Percentiles rank a stretch among this genome's conserved stretches.
These are phyloP conservation scores for Myxozyma neotropica DNA, from an alignment of 805 yeast genomes.

Conservation along the genomic window DNA sequence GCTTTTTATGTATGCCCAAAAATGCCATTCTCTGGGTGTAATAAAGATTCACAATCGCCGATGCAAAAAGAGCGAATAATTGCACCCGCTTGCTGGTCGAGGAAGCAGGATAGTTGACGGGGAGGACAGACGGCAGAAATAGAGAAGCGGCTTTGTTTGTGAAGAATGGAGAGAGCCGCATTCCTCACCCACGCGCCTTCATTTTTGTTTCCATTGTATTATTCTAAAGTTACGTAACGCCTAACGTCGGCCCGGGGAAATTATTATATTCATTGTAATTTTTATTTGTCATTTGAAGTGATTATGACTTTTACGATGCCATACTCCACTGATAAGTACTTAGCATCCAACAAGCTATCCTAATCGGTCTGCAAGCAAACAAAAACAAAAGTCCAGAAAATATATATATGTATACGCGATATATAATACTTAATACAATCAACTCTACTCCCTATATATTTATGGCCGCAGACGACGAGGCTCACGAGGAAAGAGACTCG, in stretches of 20 bases:
- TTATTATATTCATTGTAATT: too few species aligned
- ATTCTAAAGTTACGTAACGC: too few species aligned
- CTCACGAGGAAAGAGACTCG: constrained; percentile 99
- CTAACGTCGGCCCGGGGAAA: too few species aligned
- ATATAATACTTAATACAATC: background rate
- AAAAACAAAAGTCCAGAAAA: background rate
- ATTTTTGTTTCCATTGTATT: background rate
- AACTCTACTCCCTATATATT: background rate
- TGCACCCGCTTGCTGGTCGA: background rate
- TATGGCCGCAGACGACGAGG: constrained; percentile 88
- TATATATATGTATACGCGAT: background rate
- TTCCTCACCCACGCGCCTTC: constrained; percentile 2
- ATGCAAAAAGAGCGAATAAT: background rate
- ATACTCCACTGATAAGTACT: too few species aligned
- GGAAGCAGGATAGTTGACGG: background rate
- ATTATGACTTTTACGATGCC: too few species aligned
- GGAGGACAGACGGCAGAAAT: background rate
- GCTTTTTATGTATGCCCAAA: constrained; percentile 9
- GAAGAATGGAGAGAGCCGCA: constrained; percentile 5
- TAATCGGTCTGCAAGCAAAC: background rate
- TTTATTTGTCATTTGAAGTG: too few species aligned
- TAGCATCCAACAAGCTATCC: too few species aligned
- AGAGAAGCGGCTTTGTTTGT: background rate
- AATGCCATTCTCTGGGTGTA: constrained; percentile 4
- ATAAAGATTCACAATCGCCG: background rate